Percentiles rank a stretch among this genome's conserved stretches.
These are phyloP conservation scores for Aethionema arabicum DNA, from an alignment of 345 rosid species.

Conservation along the genomic window DNA sequence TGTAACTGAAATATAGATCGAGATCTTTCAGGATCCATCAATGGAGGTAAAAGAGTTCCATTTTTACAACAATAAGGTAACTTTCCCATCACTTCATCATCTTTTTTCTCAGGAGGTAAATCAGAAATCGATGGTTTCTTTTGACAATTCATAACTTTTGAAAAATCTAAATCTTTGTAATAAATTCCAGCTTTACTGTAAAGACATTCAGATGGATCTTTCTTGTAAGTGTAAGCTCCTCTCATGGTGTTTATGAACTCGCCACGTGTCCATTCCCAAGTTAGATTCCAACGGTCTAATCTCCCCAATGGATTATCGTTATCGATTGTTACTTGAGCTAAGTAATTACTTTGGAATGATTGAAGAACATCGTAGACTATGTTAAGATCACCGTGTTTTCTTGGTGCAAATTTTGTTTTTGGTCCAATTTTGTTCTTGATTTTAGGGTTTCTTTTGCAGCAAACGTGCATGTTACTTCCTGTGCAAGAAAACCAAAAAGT, in stretches of 20 bases:
- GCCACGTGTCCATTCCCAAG: conserved; percentile 92
- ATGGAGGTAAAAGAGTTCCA: conserved; percentile 62
- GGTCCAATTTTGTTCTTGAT: conserved; percentile 40
- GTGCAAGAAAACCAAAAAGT: conserved; percentile 10
- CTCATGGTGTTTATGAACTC: conserved; percentile 80
- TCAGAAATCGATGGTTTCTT: conserved; percentile 68
- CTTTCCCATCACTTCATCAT: conserved; percentile 63
- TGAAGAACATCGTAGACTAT: conserved; percentile 66
- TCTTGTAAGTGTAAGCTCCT: conserved; percentile 74
- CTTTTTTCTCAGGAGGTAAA: conserved; percentile 51
- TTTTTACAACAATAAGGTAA: conserved; percentile 78
- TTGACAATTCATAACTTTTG: conserved; percentile 63
- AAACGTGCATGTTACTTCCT: conserved; percentile 67
- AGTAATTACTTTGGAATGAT: conserved; percentile 67
- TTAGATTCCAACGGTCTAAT: conserved; percentile 88
- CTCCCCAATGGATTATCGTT: conserved; percentile 69
- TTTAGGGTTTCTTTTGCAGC: conserved; percentile 78
- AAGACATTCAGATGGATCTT: conserved; percentile 55
- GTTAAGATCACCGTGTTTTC: conserved; percentile 63
- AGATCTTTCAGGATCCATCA: conserved; percentile 63
- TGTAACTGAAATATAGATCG: conserved; percentile 66
- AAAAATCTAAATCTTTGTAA: conserved; percentile 66
- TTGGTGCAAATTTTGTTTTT: conserved; percentile 49
- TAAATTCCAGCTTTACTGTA: conserved; percentile 63
- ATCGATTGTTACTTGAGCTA: conserved; percentile 86